A percentile compares a stretch with the other conserved stretches of the same genome.
Evolutionary conservation across 2,329 filamentous ascomycete species (phyloP).

Genomic region (Scopulariopsis brevicaulis): DNA sequence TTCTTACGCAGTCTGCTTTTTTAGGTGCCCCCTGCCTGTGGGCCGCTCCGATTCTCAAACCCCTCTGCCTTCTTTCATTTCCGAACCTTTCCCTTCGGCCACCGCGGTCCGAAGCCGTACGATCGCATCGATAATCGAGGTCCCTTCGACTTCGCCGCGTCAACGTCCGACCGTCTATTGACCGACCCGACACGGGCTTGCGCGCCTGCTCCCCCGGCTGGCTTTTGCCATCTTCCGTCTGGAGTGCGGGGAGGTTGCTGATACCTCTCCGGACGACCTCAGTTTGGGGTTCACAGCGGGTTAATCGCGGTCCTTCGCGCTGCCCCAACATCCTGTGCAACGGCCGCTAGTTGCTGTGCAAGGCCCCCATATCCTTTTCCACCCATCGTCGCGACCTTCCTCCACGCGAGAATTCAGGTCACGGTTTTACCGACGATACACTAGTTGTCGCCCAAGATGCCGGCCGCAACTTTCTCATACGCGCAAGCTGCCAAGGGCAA

Average conservation of each 20-base stretch:
- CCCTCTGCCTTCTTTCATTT: not conserved
- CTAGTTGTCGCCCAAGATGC: conserved; percentile 28
- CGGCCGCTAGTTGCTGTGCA: not conserved
- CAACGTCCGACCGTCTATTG: not conserved
- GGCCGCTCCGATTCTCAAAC: not conserved
- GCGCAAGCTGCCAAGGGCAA: conserved; percentile 89
- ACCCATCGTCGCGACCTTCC: not conserved
- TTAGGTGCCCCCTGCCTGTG: not conserved
- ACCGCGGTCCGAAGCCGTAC: not conserved
- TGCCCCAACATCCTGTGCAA: not conserved
- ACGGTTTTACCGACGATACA: not conserved
- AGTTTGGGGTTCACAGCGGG: conserved; percentile 1
- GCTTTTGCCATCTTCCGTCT: not conserved
- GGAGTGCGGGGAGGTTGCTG: conserved; percentile 5
- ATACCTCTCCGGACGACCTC: conserved; percentile 7
- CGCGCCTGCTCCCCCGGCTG: not conserved
- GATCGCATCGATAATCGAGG: not conserved
- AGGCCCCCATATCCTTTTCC: not conserved
- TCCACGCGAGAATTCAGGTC: not conserved
- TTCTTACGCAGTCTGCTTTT: not conserved
- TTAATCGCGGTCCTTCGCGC: conserved; percentile 2
- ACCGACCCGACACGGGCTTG: not conserved
- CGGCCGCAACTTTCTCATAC: conserved; percentile 69
- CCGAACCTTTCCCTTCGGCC: not conserved
- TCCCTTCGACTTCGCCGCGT: not conserved